A percentile compares a stretch with the other conserved stretches of the same genome.
phyloP scores from a whole-genome alignment of 768 basidiomycete genomes.

The Rickenella mellea region DNA sequence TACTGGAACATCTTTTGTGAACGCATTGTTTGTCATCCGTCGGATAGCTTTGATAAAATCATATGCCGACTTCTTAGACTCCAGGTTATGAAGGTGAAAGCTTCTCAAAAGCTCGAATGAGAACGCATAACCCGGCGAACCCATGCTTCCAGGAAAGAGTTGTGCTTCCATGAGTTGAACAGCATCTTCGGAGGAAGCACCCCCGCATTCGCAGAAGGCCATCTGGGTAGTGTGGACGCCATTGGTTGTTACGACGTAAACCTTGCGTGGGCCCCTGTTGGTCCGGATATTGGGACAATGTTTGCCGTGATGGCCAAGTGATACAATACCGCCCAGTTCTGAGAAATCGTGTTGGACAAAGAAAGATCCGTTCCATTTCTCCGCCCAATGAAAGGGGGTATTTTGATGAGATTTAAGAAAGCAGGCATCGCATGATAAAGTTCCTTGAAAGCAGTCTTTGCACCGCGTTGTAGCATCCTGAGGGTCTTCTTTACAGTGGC shows the following conservation, averaged over 20 bases:
- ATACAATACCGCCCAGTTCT: neutral
- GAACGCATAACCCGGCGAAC: neutral
- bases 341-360: neutral
- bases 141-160: neutral
- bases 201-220: neutral
- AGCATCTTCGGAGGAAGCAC: neutral
- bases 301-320: neutral
- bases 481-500: too few relatives aligned
- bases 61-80: neutral
- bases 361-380: neutral
- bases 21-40: too few relatives aligned
- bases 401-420: neutral
- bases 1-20: too few relatives aligned
- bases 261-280: neutral
- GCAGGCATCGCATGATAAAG: neutral
- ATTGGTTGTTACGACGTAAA: neutral
- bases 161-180: neutral
- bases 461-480: too few relatives aligned
- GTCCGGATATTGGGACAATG: neutral
- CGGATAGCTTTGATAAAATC: neutral
- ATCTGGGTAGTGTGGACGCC: neutral
- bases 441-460: too few relatives aligned
- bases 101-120: neutral
- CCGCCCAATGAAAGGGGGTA: neutral
- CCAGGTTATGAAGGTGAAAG: neutral